Evolutionary conservation across 1,284 basidiomycete genomes (phyloP), one percentile per base, ranked within the genome.

Genomic region (Microbotryum violaceum): DNA sequence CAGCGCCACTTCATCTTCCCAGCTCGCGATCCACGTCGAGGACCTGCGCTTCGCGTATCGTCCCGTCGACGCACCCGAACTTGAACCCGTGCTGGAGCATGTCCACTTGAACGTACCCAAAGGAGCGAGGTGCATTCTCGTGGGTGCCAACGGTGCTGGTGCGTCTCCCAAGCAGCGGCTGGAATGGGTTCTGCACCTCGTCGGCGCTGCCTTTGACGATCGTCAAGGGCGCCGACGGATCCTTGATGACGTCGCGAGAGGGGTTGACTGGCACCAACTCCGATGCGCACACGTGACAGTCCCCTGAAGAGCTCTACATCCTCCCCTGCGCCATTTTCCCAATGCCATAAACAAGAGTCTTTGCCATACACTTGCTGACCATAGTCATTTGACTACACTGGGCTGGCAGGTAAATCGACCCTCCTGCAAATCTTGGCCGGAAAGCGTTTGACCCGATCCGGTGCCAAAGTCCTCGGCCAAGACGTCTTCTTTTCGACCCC

Each of bases 361-460:
- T 48, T 54, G 54, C n/a, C 45, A 57, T 56, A 52, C 64, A 27
- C 27, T 59, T 63, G 49, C 60, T 52, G 63, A 27, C 62, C n/a
- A 31, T 23, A 12, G 12, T 20, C 27, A 21, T n/a, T 49, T 6
- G 50, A 21, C 9, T 58, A 29, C 54, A 42, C 12, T 18, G 10
- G 47, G 3, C 48, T 64, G 58, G 20, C 91, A 54, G 94, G 94
- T 25, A 98, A 99, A 76, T 94, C 91, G 29, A 98, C 94, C 1
- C 79, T 99, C 20, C 81, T 99, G 20, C 88, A 96, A 70, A 87
- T 98, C 62, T 81, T 97, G 6, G 94, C 96, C 0, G 94, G 94
- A 6, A 98, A 97, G 76, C 81, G 87, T 21, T 82, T 97, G 67
- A 83, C 90, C 48, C 81, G 77, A 49, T 74, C 76, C 6, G 75